Evolutionary conservation across 768 basidiomycete species (phyloP).

Genomic region (Tricholoma sp.): DNA sequence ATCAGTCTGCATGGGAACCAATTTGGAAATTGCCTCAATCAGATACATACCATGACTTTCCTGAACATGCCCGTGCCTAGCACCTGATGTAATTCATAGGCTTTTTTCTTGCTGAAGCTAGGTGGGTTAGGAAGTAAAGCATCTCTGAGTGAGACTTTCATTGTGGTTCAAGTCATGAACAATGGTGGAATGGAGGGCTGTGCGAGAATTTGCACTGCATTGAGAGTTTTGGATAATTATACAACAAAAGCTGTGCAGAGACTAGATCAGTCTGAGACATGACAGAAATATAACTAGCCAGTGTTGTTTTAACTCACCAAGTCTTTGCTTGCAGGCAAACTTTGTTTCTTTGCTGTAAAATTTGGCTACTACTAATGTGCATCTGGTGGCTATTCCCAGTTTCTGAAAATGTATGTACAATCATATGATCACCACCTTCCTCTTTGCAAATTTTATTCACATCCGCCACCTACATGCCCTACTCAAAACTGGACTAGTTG

Average conservation of each 20-base stretch:
- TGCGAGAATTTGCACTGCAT: not conserved
- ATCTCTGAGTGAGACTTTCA: slow-evolving; percentile 45
- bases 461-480: too few relatives aligned
- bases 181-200: too few relatives aligned
- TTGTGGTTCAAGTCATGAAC: slow-evolving; percentile 15
- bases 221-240: not conserved
- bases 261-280: not conserved
- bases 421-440: too few relatives aligned
- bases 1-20: not conserved
- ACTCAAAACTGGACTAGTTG: too few relatives aligned
- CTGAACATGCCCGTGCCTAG: slow-evolving; percentile 87
- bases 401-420: too few relatives aligned
- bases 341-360: too few relatives aligned
- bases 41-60: slow-evolving; percentile 65
- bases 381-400: too few relatives aligned
- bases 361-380: too few relatives aligned
- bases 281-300: too few relatives aligned
- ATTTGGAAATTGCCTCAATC: not conserved
- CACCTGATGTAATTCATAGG: slow-evolving; percentile 65
- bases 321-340: too few relatives aligned
- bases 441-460: too few relatives aligned
- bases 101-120: slow-evolving; percentile 82
- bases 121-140: slow-evolving; percentile 77
- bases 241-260: not conserved
- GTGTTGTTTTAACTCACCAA: too few relatives aligned